Percentiles rank a stretch among this genome's conserved stretches.
phyloP scores from a whole-genome alignment of 73 alveolate species.

The Tetrahymena thermophila region DNA sequence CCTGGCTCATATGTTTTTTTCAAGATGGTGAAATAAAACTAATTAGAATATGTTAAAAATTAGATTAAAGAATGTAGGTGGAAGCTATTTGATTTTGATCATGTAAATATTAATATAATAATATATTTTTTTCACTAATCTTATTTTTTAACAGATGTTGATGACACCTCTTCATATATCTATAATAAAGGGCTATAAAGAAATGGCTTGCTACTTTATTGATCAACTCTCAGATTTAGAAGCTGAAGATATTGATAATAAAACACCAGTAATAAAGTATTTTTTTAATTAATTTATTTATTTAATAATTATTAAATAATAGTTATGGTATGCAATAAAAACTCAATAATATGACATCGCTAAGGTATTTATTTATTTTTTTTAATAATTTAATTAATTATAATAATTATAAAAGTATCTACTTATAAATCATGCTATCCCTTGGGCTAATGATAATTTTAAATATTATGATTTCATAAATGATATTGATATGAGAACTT shows the following conservation, averaged over 20 bases:
- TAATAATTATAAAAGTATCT: background rate
- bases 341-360: background rate
- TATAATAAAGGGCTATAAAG: background rate
- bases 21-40: background rate
- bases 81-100: background rate
- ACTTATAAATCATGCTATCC: background rate
- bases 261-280: background rate
- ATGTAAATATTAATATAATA: background rate
- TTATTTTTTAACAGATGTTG: background rate
- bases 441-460: background rate
- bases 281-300: background rate
- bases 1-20: background rate
- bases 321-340: background rate
- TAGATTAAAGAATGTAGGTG: background rate
- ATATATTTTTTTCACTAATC: background rate
- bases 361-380: background rate
- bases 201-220: background rate
- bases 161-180: background rate
- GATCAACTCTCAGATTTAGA: background rate
- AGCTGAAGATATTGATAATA: background rate
- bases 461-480: background rate
- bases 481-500: background rate
- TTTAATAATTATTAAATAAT: background rate
- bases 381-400: background rate
- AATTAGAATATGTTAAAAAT: background rate